Evolutionary conservation across 768 basidiomycete genomes (phyloP), one percentile per base, ranked within the genome.

Genomic region (Mycena kentingensis): DNA sequence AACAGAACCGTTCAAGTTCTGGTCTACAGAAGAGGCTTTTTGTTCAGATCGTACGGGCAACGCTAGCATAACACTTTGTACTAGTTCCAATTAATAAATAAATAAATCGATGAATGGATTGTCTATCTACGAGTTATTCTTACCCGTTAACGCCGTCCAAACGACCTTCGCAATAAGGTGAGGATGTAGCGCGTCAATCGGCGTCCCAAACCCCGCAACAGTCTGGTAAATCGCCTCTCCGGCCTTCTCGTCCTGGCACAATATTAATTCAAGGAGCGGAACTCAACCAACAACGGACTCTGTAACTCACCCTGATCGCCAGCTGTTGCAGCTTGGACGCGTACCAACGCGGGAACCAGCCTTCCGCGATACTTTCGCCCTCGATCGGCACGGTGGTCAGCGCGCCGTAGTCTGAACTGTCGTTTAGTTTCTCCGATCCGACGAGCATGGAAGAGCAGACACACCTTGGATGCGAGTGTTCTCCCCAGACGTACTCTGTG

Each of bases 401-500:
- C 15, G 38, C 41, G 7, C 57, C 57, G 35, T 61, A 61, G 48
- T 61, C 51, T 56, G 24, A n/a, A 26, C 8, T 25, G 26, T 13
- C 6, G 42, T 8, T 24, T 16, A 19, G 12, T 10, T 18, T 42
- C 22, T 7, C 12, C 11, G 22, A 13, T 6, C 22, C 13, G 19
- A 18, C 22, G 18, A 21, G 16, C 7, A 24, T 35, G 27, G 8
- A 44, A 32, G 5, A 18, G 42, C 15, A 45, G 22, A 24, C 32
- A 34, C n/a, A 56, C 54, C 54, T 11, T 26, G 26, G 10, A 25
- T 28, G n/a, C 42, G 50, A 6, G 54, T 51, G 12, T 24, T 35
- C 3, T 56, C 41, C 41, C 54, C 51, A 56, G 10, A 56, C 4
- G n/a, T 31, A 24, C 18, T 46, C 11, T 18, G 50, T 56, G n/a